Evolutionary conservation across 176 grass and related monocot species (phyloP), one percentile per base, ranked within the genome.

Genomic region (Triticum dicoccoides): DNA sequence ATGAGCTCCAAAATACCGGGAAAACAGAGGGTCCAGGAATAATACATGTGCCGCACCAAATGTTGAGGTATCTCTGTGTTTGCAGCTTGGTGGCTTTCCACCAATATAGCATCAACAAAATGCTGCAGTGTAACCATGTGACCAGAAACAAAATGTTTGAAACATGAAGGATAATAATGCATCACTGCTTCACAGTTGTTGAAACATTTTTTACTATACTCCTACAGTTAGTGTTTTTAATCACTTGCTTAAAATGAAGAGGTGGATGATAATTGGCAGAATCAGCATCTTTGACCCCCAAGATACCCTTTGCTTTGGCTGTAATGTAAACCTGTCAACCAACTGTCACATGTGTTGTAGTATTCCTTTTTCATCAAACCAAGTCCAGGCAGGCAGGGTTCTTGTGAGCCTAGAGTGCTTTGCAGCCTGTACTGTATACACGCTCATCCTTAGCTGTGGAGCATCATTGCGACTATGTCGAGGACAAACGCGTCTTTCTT

Each of bases 371-470:
- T 76, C 47, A 37, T 47, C 56, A 34, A 29, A 37, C 67, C 67
- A 37, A 61, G 68, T 21, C 45, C 65, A 18, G 5, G 51, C 68
- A 41, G 27, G 37, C 37, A 38, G 77, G 62, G 39, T 85, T 82
- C 83, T 29, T 69, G 88, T 85, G 88, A 89, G 61, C 64, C 63
- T 5, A 20, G 58, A 76, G 88, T 81, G 45, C 61, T 59, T 65
- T 58, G 33, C 12, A 66, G 69, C 59, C 51, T 76, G 47, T 56
- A 18, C 12, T 76, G 47, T 56, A 18, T 8, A 56, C 51, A 42
- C 13, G 13, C 25, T 27, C 61, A 15, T 79, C 27, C 56, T 41
- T 52, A 35, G 27, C 12, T 71, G 45, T 5, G 33, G 11, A 54
- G 15, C 51, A 54, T 54, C 51, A 6, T 0, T 18, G 15, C 44